These are phyloP conservation scores for Zygotorulaspora sp. DNA, from an alignment of 805 yeast species.

Conservation along the genomic window DNA sequence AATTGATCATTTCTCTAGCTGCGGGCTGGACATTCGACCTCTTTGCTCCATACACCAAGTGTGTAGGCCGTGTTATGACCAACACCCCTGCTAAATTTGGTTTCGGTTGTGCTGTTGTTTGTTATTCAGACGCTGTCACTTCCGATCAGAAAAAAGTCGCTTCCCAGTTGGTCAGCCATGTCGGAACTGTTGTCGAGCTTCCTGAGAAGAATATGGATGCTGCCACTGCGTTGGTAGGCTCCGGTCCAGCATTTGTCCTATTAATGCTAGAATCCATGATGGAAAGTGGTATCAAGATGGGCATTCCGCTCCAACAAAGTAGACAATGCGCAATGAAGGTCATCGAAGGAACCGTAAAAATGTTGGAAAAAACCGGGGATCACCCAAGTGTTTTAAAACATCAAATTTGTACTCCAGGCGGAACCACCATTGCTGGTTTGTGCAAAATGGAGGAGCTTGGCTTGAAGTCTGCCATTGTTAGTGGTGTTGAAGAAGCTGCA, in stretches of 20 bases:
- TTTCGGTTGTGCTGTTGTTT: constrained; percentile 89
- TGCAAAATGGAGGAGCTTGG: constrained; percentile 89
- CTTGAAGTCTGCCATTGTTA: constrained; percentile 78
- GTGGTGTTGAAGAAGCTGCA: constrained; percentile 92
- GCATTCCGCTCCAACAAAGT: constrained; percentile 81
- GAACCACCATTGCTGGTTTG: constrained; percentile 94
- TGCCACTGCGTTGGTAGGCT: constrained; percentile 90
- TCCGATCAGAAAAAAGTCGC: constrained; percentile 37
- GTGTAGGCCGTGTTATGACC: constrained; percentile 91
- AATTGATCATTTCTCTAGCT: constrained; percentile 71
- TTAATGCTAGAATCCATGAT: constrained; percentile 85
- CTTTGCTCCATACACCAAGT: constrained; percentile 46
- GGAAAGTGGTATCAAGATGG: constrained; percentile 94
- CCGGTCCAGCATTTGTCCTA: constrained; percentile 93
- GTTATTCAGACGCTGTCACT: constrained; percentile 55
- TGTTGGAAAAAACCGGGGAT: constrained; percentile 75
- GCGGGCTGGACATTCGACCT: constrained; percentile 90
- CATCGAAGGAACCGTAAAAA: constrained; percentile 86
- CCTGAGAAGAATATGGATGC: constrained; percentile 96
- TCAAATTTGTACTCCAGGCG: constrained; percentile 95
- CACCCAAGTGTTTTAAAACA: constrained; percentile 88
- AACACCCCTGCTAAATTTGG: constrained; percentile 95
- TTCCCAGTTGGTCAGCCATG: constrained; percentile 48
- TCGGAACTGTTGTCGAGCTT: constrained; percentile 57
- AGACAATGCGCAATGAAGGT: constrained; percentile 87